Conservation (phyloP, 306 rosid species). For the Prunus fruticosa region DNA sequence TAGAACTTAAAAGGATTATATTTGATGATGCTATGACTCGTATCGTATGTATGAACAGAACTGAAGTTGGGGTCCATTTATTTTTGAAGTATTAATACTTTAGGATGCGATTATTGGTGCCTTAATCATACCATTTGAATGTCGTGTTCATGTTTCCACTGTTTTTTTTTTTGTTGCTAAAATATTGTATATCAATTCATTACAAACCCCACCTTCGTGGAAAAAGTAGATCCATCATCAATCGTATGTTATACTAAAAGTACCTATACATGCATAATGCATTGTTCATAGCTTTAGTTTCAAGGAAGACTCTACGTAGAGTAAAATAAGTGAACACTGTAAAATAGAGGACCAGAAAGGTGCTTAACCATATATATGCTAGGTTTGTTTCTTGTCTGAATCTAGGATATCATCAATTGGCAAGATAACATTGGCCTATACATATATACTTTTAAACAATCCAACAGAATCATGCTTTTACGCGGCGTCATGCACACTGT, state of each 20-base stretch:
- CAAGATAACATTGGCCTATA: too few species aligned
- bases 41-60: slow-evolving; percentile 1
- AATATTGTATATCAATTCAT: background rate
- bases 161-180: background rate
- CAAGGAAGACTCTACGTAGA: background rate
- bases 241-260: slow-evolving; percentile 26
- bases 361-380: too few species aligned
- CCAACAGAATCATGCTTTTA: too few species aligned
- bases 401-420: too few species aligned
- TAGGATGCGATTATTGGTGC: slow-evolving; percentile 15
- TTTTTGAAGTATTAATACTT: slow-evolving; percentile 17
- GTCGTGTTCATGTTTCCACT: background rate
- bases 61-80: slow-evolving; percentile 3
- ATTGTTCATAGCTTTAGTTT: slow-evolving; percentile 2
- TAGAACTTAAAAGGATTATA: too few species aligned
- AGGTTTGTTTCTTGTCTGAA: too few species aligned
- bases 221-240: slow-evolving; percentile 28
- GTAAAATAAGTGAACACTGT: too few species aligned
- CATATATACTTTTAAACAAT: too few species aligned
- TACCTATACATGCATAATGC: background rate
- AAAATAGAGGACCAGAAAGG: too few species aligned
- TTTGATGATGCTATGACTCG: background rate
- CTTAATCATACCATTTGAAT: background rate
- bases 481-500: accelerated
- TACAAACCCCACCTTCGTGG: slow-evolving; percentile 25